Base-by-base conservation (phyloP, 2,329 filamentous ascomycete species). In the Zymoseptoria tritici region DNA sequence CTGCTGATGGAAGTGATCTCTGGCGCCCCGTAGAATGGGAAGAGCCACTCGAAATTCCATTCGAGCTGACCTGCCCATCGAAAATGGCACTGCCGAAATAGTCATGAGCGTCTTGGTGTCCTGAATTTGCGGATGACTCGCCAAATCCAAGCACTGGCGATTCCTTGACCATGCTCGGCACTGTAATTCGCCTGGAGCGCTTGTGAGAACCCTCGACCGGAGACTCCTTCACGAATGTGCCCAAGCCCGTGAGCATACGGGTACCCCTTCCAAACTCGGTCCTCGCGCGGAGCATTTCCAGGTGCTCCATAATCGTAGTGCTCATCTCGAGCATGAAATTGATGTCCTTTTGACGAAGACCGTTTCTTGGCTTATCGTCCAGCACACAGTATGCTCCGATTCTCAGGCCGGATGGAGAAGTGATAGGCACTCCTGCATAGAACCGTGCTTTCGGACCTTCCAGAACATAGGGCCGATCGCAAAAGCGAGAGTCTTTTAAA, bases 341-440 rank as follows among this genome's bases (percentile, higher is more conserved):
- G 2, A 80, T 60, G 53, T 84, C 80, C 5, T 75, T 75, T 0
- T 75, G 66, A 7, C 72, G 73, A 16, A 87, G 67, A 0, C 79
- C 80, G 52, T 79, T 66, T 19, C 82, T 79, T 0, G 82, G 79
- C 19, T 77, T 75, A 42, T 81, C 79, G 63, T 87, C 84, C 4
- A 85, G 73, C 2, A 87, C 79, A 54, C 81, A 80, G 59, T 84
- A 83, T 11, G 78, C 79, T 9, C 85, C 85, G 59, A 88, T 83
- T 51, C 79, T 78, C 65, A 82, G 80, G 31, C 81, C 79, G 26
- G 78, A 80, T 0, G 79, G 79, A 2, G 82, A 85, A 19, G 80
- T 79, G 57, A 88, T 82, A 0, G 85, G 85, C 0, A 86, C 84
- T 16, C 80, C 81, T 9, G 81, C 81, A 60, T 83, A 83, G 66